phyloP scores from a whole-genome alignment of 768 basidiomycete species.

The Trametopsis cervina region DNA sequence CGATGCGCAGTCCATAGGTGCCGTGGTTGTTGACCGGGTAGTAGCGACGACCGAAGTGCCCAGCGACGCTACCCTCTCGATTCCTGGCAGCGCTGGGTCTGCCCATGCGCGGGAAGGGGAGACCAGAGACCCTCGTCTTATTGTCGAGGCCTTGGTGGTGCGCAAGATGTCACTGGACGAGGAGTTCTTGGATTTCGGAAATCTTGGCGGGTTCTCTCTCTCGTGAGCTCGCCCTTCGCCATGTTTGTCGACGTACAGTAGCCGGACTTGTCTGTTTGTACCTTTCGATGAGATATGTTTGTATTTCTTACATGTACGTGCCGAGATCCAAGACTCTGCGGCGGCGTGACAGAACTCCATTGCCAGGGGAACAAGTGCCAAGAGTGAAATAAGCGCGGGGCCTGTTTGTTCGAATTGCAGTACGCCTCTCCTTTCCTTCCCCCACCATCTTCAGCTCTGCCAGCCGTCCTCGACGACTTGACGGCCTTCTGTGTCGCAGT shows the following conservation, averaged over 20 bases:
- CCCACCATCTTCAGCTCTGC: slow-evolving; percentile 7
- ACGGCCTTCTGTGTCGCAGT: slow-evolving; percentile 15
- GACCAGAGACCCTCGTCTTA: slow-evolving; percentile 46
- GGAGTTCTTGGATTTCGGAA: slow-evolving; percentile 66
- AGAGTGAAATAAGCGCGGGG: neutral
- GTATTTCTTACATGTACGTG: no score
- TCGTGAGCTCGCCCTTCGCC: slow-evolving; percentile 6
- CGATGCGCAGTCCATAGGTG: no score
- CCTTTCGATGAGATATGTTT: no score
- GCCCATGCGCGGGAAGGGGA: no score
- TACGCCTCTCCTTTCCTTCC: neutral
- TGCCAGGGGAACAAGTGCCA: neutral
- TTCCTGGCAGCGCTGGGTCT: slow-evolving; percentile 12
- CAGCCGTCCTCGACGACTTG: slow-evolving; percentile 12
- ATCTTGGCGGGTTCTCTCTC: slow-evolving; percentile 17
- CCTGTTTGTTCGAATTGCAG: neutral
- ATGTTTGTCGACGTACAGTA: no score
- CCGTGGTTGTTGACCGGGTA: slow-evolving; percentile 17
- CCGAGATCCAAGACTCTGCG: no score
- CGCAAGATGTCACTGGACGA: slow-evolving; percentile 73
- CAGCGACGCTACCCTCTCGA: neutral
- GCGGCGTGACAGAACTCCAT: no score
- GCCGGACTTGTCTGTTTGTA: no score
- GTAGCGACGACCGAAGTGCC: slow-evolving; percentile 25
- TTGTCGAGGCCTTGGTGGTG: slow-evolving; percentile 77